Percentiles rank a stretch among this genome's conserved stretches.
Evolutionary conservation across 768 basidiomycete genomes (phyloP).

Genomic region (Sistotremastrum niveocremeum): DNA sequence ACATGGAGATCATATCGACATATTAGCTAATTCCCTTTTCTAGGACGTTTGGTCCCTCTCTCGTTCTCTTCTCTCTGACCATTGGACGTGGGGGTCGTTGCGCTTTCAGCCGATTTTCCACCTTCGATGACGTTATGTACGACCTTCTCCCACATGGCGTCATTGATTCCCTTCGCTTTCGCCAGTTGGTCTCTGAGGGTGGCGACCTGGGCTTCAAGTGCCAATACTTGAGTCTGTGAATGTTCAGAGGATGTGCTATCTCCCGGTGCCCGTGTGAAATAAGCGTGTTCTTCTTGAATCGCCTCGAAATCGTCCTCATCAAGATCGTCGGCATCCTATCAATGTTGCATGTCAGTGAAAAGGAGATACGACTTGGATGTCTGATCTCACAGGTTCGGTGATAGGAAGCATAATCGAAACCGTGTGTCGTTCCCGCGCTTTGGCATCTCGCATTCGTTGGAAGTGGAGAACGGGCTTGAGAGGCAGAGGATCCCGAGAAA

Average conservation of each 20-base stretch:
- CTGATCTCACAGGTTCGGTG: not conserved
- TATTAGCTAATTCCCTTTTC: too few species aligned
- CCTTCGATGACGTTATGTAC: constrained; percentile 48
- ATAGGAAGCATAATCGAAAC: constrained; percentile 47
- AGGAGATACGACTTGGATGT: too few species aligned
- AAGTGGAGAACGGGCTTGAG: constrained; percentile 55
- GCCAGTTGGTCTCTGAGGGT: constrained; percentile 54
- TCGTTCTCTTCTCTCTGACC: too few species aligned
- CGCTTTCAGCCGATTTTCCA: constrained; percentile 4
- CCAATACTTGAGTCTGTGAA: constrained; percentile 38
- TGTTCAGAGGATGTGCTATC: too few species aligned
- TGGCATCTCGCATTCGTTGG: constrained; percentile 57
- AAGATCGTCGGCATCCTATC: too few species aligned
- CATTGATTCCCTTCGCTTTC: constrained; percentile 84
- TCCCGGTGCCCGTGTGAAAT: constrained; percentile 22
- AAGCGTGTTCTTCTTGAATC: constrained; percentile 37
- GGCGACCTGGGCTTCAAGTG: constrained; percentile 62
- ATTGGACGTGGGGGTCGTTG: too few species aligned
- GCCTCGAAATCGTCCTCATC: too few species aligned
- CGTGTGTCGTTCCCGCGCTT: constrained; percentile 56
- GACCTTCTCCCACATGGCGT: constrained; percentile 83
- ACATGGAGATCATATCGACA: too few species aligned
- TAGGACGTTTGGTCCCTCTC: too few species aligned
- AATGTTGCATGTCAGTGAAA: too few species aligned
- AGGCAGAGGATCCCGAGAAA: constrained; percentile 40